Evolutionary conservation across 2,329 filamentous ascomycete genomes (phyloP).

Genomic region (Fusarium udum): DNA sequence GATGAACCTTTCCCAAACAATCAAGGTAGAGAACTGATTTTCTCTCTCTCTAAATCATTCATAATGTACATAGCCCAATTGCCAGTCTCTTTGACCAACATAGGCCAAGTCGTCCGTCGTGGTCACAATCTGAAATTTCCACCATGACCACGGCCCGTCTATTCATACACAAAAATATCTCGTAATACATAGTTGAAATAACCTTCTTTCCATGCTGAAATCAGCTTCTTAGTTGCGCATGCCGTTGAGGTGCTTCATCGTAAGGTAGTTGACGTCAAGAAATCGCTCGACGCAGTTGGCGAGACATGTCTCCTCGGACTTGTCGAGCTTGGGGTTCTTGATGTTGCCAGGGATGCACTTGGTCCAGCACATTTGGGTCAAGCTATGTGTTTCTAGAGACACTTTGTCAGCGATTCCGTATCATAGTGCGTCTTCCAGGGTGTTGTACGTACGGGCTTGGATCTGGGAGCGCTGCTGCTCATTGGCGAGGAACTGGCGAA

Average conservation of each 20-base stretch:
- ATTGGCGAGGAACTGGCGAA: slow-evolving; percentile 85
- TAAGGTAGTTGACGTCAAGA: slow-evolving; percentile 85
- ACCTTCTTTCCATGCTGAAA: neutral
- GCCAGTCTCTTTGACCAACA: slow-evolving; percentile 3
- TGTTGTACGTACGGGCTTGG: slow-evolving; percentile 63
- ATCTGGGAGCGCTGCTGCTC: slow-evolving; percentile 85
- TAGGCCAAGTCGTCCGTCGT: neutral
- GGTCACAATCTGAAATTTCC: neutral
- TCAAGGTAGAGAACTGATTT: neutral
- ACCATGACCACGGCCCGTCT: slow-evolving; percentile 11
- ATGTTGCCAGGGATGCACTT: slow-evolving; percentile 87
- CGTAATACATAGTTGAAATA: slow-evolving; percentile 3
- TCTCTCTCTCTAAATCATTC: neutral
- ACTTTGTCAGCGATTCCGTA: slow-evolving; percentile 5
- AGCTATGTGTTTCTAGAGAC: slow-evolving; percentile 60
- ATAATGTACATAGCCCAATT: slow-evolving; percentile 20
- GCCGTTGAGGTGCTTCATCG: slow-evolving; percentile 84
- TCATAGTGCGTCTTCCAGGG: neutral
- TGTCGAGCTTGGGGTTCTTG: slow-evolving; percentile 76
- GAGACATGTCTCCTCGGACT: slow-evolving; percentile 82
- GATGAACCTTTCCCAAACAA: neutral
- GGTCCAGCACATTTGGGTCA: slow-evolving; percentile 86
- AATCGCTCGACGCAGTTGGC: slow-evolving; percentile 94
- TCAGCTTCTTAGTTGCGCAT: slow-evolving; percentile 50
- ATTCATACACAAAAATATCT: slow-evolving; percentile 24